These are phyloP conservation scores for Hygrophorus russula DNA, from an alignment of 768 basidiomycete species.

Conservation along the genomic window DNA sequence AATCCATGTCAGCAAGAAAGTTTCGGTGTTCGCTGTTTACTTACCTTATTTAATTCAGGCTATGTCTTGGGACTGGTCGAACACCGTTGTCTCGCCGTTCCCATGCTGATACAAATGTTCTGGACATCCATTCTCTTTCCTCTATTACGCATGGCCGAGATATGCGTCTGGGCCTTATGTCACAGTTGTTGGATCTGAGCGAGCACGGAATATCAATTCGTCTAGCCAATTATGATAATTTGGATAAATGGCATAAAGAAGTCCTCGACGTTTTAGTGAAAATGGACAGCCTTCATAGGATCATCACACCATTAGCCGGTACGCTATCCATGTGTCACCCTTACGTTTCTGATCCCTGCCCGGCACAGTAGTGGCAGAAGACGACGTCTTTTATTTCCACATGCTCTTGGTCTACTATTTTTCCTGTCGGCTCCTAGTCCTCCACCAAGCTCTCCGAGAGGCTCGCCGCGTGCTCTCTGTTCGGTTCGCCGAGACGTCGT, in stretches of 20 bases:
- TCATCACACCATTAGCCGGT: conserved; percentile 28
- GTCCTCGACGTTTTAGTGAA: conserved; percentile 19
- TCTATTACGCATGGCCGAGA: conserved; percentile 16
- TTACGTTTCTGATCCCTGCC: conserved; percentile 6
- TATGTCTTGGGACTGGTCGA: conserved; percentile 31
- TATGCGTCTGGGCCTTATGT: conserved; percentile 24
- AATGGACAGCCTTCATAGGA: conserved; percentile 25
- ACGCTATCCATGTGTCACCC: conserved; percentile 2
- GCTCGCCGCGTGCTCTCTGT: conserved; percentile 8
- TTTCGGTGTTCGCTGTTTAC: background rate
- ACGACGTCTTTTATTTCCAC: conserved; percentile 30
- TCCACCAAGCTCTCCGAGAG: conserved; percentile 24
- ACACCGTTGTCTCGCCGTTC: conserved; percentile 24
- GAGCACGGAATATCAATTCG: conserved; percentile 21
- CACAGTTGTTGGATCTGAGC: conserved; percentile 22
- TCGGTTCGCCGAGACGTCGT: conserved; percentile 14
- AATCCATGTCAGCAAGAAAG: conserved; percentile 22
- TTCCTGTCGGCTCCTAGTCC: conserved; percentile 25
- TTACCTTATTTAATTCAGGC: conserved; percentile 14
- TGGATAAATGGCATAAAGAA: conserved; percentile 23
- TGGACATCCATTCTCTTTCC: conserved; percentile 16
- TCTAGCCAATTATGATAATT: conserved; percentile 14
- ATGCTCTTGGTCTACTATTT: conserved; percentile 30
- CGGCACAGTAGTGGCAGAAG: conserved; percentile 27
- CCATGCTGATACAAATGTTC: conserved; percentile 17